Base-by-base conservation (phyloP, 2,329 filamentous ascomycete genomes). In the Colletotrichum phormii region DNA sequence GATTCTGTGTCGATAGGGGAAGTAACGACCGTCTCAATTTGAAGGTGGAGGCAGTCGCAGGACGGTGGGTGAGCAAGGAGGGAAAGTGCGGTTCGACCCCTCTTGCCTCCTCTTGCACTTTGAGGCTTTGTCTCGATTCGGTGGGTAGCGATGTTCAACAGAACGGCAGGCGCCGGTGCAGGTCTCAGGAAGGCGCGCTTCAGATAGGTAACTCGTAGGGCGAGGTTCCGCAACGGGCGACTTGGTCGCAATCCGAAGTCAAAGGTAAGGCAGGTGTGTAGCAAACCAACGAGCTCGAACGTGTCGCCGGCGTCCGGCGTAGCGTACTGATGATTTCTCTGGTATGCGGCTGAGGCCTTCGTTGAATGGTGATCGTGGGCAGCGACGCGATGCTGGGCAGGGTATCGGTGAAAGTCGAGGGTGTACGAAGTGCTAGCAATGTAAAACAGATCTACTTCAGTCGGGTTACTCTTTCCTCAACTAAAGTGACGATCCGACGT, bases 181-280 rank as follows among this genome's bases (percentile, higher is more conserved):
- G 46, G 63, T 54, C 37, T 61, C 35, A 49, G 24, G 64, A 33
- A 59, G 51, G 51, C 64, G 69, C 57, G 62, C 31, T n/a, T 68
- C 18, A 24, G 11, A 68, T 35, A 18, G 13, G 63, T 35, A 13
- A 49, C n/a, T n/a, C n/a, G 29, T 31, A 33, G 2, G 24, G 33
- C n/a, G 26, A 42, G n/a, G 42, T 49, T 22, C 18, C 8, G 5
- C 18, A 31, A 9, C 26, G 13, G n/a, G 35, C 11, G 42, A 53
- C 26, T 54, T 46, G 13, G 62, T 65, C 24, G 42, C 42, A 18
- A 15, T 7, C 42, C 7, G 18, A 49, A 18, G 42, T 7, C 37
- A 42, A 42, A 42, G 37, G 37, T 9, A 49, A n/a, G 18, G 42
- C 18, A 49, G 9, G 3, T 22, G 15, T 49, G n/a, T 49, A 11